Percentiles rank a stretch among this genome's conserved stretches.
These are phyloP conservation scores for Botrytis paeoniae DNA, from an alignment of 2,329 filamentous ascomycete genomes.

Conservation along the genomic window DNA sequence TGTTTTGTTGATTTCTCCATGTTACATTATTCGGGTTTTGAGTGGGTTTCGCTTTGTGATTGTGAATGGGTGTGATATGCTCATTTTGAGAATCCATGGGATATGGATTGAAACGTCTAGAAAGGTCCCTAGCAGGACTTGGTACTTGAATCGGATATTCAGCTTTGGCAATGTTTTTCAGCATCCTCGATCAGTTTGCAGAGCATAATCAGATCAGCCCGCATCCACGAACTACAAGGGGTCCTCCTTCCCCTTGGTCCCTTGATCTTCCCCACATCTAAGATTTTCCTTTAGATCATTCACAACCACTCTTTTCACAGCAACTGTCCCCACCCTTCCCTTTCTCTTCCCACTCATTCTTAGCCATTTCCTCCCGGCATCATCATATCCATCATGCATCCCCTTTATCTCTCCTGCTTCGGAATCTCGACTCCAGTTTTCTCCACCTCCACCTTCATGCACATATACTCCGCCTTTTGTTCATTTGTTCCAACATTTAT, in stretches of 20 bases:
- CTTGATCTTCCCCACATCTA: neutral
- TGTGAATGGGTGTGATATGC: neutral
- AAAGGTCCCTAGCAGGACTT: neutral
- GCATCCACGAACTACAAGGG: neutral
- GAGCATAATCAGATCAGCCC: neutral
- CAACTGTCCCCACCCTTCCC: neutral
- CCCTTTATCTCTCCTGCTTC: neutral
- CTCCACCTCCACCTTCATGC: neutral
- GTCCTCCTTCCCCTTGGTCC: neutral
- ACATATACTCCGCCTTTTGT: neutral
- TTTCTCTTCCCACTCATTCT: neutral
- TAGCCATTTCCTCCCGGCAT: neutral
- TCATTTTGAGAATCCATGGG: neutral
- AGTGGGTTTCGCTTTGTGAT: neutral
- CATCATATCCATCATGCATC: neutral
- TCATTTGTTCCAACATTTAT: neutral
- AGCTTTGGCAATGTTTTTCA: neutral
- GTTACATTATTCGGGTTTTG: neutral
- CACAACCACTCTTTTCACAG: neutral
- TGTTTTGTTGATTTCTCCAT: slow-evolving; percentile 18
- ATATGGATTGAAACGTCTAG: neutral
- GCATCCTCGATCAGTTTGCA: neutral
- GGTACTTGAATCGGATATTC: neutral
- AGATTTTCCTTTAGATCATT: neutral
- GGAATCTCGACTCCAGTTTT: neutral